Base-by-base conservation (phyloP, 2,329 filamentous ascomycete genomes). In the Aphanoascus verrucosus region DNA sequence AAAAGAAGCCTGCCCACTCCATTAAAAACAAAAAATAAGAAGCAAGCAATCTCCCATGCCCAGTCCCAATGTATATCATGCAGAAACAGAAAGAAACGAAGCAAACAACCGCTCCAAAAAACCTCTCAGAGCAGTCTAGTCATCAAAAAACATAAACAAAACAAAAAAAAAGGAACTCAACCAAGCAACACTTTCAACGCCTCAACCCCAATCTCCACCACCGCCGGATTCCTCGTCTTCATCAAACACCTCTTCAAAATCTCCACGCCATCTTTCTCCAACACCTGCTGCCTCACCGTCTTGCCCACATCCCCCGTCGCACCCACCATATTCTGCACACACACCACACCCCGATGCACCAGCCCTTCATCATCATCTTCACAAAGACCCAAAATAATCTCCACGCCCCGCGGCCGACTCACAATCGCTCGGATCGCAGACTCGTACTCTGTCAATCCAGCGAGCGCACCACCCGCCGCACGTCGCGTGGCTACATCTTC, bases 381-480 rank as follows among this genome's bases (percentile, higher is more conserved):
- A 63, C 88, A 94, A 64, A 97, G 70, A 0, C 77, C 81, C n/a
- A 98, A 69, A n/a, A 97, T 62, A n/a, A 88, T 80, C 57, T 82
- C 77, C 3, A 93, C 76, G 0, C 88, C 88, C 12, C 85, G 77
- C 4, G 87, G 81, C 35, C 85, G 77, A 55, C 81, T 78, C 37
- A 94, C 62, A 2, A 97, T 77, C 3, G 79, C 83, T 1, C 79
- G 76, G 1, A 91, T 84, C 0, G 87, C 85, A 1, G 78, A 77
- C 61, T 93, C 87, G 65, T 84, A 89, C 31, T 82, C 81, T 0
- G 89, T 89, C 20, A 98, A 71, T 69, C 86, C 86, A 0, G 91
- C 93, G 48, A 98, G 69, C 0, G 89, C 91, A 1, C 93, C 93
- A 2, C 90, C 89, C 0, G 93, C 90, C 0, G 89, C 93, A 46